Conservation (phyloP, 2,329 filamentous ascomycete genomes). For the Fusarium mundagurra region DNA sequence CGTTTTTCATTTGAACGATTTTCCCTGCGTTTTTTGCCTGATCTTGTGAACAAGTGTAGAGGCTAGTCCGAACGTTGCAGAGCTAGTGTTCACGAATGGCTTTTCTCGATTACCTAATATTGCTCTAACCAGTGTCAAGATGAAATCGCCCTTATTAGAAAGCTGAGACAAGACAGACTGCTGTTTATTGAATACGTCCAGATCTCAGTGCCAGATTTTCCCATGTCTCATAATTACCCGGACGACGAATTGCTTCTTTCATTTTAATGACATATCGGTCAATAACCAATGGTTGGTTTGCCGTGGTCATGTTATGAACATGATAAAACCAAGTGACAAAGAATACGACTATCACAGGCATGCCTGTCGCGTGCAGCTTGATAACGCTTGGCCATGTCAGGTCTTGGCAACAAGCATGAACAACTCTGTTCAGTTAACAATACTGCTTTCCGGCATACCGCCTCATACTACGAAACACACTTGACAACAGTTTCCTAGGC, state of each 20-base stretch:
- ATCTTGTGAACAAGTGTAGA: slow-evolving; percentile 31
- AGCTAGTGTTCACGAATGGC: slow-evolving; percentile 17
- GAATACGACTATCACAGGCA: slow-evolving; percentile 2
- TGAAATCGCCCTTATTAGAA: slow-evolving; percentile 1
- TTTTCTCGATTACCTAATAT: slow-evolving; percentile 10
- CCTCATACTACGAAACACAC: slow-evolving; percentile 17
- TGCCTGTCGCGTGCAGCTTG: slow-evolving; percentile 18
- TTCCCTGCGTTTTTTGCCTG: slow-evolving; percentile 29
- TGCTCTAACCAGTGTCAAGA: not conserved
- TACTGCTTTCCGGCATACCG: slow-evolving; percentile 19
- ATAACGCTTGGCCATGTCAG: slow-evolving; percentile 11
- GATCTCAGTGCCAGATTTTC: not conserved
- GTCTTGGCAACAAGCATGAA: slow-evolving; percentile 34
- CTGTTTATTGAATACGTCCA: not conserved
- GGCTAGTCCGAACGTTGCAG: slow-evolving; percentile 37
- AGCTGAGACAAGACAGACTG: slow-evolving; percentile 11
- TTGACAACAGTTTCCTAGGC: slow-evolving; percentile 12
- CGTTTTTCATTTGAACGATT: slow-evolving; percentile 33
- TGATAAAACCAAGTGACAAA: not conserved
- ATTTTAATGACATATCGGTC: not conserved
- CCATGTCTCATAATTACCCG: not conserved
- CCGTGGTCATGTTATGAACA: not conserved
- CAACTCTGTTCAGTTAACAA: slow-evolving; percentile 20
- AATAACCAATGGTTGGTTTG: slow-evolving; percentile 2
- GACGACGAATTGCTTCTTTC: not conserved